These are phyloP conservation scores for Phytopythium aichiense DNA, from an alignment of 352 stramenopile genomes.

Conservation along the genomic window DNA sequence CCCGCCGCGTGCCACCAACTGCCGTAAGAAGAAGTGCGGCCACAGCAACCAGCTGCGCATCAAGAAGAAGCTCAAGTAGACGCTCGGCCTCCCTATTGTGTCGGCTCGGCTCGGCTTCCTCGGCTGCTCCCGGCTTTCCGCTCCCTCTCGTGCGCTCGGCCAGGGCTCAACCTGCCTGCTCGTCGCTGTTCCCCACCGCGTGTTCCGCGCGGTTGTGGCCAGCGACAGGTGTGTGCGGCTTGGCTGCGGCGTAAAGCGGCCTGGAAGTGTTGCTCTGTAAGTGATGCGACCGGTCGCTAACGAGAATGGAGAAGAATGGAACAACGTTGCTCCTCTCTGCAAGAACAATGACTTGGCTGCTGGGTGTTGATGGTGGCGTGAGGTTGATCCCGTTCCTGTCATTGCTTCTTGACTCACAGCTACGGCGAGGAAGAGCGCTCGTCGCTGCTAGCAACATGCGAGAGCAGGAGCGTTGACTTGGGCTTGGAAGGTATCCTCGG, in stretches of 20 bases:
- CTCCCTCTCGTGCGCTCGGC: not conserved
- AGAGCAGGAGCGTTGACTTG: not conserved
- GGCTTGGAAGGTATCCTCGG: not conserved
- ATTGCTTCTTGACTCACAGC: not conserved
- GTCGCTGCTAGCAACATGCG: not conserved
- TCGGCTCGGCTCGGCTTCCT: not conserved
- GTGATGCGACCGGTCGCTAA: not conserved
- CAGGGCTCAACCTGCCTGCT: not conserved
- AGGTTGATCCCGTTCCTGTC: not conserved
- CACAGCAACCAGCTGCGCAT: constrained; percentile 99
- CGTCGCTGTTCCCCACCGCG: not conserved
- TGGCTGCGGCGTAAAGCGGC: not conserved
- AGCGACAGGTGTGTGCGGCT: not conserved
- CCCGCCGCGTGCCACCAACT: constrained; percentile 98
- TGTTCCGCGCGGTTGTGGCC: not conserved
- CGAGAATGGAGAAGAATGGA: constrained; percentile 9
- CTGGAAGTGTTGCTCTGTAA: not conserved
- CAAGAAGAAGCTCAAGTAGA: constrained; percentile 99
- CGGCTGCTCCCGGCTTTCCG: constrained; percentile 5
- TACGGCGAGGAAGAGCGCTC: not conserved
- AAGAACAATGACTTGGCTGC: not conserved
- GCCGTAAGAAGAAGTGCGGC: constrained; percentile 99
- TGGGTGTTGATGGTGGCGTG: not conserved
- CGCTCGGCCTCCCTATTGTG: not conserved
- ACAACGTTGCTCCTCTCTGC: constrained; percentile 10